Percentiles rank a stretch among this genome's conserved stretches.
phyloP scores from a whole-genome alignment of 2,329 filamentous ascomycete genomes.

The Ustulina deusta region DNA sequence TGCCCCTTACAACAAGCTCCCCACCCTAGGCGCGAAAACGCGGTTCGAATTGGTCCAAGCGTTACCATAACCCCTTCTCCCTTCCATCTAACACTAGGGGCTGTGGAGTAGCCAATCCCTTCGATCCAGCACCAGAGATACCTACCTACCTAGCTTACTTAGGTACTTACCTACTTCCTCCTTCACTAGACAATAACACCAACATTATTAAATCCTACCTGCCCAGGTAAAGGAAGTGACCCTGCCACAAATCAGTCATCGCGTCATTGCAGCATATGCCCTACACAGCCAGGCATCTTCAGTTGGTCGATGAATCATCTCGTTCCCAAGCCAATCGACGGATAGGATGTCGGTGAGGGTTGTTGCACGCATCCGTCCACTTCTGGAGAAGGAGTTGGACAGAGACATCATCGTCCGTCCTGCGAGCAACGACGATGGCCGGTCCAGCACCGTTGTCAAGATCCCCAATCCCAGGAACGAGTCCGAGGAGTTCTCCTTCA shows the following conservation, averaged over 20 bases:
- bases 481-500: conserved; percentile 89
- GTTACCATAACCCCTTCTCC: conserved; percentile 9
- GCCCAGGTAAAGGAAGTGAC: background rate
- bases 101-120: background rate
- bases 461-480: conserved; percentile 97
- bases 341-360: conserved; percentile 77
- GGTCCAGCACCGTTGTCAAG: conserved; percentile 77
- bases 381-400: conserved; percentile 86
- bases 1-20: conserved; percentile 33
- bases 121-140: conserved; percentile 10
- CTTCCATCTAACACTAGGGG: background rate
- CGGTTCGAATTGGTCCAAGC: conserved; percentile 31
- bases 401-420: conserved; percentile 86
- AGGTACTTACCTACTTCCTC: too few species aligned
- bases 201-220: conserved; percentile 24
- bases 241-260: conserved; percentile 15
- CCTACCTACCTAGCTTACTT: conserved; percentile 1
- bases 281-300: conserved; percentile 11
- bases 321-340: conserved; percentile 20
- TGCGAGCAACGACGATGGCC: conserved; percentile 71
- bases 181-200: conserved; percentile 31
- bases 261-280: conserved; percentile 16
- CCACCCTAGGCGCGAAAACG: conserved; percentile 15
- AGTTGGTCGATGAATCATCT: conserved; percentile 5
- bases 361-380: conserved; percentile 88